phyloP scores from a whole-genome alignment of 2,329 filamentous ascomycete species.

The Biscogniauxia mediterranea region DNA sequence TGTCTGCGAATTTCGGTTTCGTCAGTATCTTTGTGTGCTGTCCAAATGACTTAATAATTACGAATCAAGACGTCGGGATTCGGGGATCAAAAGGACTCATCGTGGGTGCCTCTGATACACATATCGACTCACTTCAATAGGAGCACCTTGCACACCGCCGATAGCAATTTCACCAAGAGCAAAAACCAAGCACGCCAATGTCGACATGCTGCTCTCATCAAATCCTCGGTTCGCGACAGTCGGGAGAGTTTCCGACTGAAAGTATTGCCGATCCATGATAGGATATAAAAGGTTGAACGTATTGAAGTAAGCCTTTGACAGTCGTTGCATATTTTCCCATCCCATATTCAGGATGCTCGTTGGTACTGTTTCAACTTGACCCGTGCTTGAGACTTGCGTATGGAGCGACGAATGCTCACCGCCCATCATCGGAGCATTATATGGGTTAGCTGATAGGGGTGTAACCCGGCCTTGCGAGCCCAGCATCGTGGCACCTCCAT shows the following conservation, averaged over 20 bases:
- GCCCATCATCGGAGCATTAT: conserved; percentile 12
- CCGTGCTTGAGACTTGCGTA: conserved; percentile 11
- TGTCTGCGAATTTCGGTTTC: conserved; percentile 10
- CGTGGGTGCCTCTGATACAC: not conserved
- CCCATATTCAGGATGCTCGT: conserved; percentile 33
- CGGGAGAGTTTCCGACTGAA: conserved; percentile 46
- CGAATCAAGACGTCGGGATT: conserved; percentile 1
- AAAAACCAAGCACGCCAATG: conserved; percentile 56
- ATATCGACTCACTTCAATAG: conserved; percentile 35
- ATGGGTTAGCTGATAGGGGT: conserved; percentile 17
- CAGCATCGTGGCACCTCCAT: conserved; percentile 36
- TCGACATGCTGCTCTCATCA: conserved; percentile 47
- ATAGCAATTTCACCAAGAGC: conserved; percentile 58
- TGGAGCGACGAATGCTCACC: conserved; percentile 12
- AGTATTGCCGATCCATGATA: conserved; percentile 56
- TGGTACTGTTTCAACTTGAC: conserved; percentile 16
- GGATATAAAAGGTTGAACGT: conserved; percentile 59
- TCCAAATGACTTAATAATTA: not conserved
- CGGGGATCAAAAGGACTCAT: not conserved
- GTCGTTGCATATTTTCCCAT: conserved; percentile 48
- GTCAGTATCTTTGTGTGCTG: not conserved
- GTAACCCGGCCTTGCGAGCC: conserved; percentile 24
- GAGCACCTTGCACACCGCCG: conserved; percentile 46
- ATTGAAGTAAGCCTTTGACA: conserved; percentile 57
- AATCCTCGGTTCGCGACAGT: conserved; percentile 48